phyloP scores from a whole-genome alignment of 1,284 basidiomycete species.

The Austroboletus rostrupii region DNA sequence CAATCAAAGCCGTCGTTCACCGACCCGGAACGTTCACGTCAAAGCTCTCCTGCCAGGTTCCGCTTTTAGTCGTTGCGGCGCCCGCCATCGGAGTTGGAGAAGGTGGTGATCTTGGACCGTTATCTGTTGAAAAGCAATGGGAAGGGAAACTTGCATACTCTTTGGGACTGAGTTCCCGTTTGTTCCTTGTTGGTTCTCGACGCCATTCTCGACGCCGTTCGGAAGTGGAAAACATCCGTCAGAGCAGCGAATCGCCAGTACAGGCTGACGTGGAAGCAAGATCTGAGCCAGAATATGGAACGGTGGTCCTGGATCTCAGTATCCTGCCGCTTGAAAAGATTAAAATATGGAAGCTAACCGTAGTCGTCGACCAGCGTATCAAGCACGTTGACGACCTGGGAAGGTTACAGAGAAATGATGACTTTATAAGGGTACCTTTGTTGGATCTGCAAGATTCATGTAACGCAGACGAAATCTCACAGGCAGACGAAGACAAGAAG shows the following conservation, averaged over 20 bases:
- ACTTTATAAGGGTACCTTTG: constrained; percentile 10
- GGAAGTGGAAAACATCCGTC: not conserved
- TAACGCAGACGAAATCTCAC: constrained; percentile 38
- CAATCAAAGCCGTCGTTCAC: constrained; percentile 79
- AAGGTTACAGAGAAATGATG: constrained; percentile 1
- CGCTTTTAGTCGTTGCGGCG: constrained; percentile 76
- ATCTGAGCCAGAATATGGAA: constrained; percentile 37
- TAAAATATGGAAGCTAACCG: constrained; percentile 76
- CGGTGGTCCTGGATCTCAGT: constrained; percentile 77
- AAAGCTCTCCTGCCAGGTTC: constrained; percentile 70
- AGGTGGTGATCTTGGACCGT: constrained; percentile 42
- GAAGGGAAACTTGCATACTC: constrained; percentile 86
- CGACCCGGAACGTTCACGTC: constrained; percentile 83
- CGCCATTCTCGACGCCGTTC: constrained; percentile 12
- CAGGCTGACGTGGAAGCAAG: constrained; percentile 5
- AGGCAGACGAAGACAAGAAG: constrained; percentile 70
- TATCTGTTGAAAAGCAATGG: constrained; percentile 86
- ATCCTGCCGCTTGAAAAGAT: constrained; percentile 87
- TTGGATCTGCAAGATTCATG: constrained; percentile 20
- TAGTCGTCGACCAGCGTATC: constrained; percentile 65
- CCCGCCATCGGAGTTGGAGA: constrained; percentile 53
- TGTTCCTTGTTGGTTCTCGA: constrained; percentile 70
- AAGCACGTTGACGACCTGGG: constrained; percentile 8
- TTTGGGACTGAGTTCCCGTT: constrained; percentile 79
- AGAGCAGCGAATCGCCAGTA: constrained; percentile 1